These are phyloP conservation scores for Omphalotus guepiniiformis DNA, from an alignment of 768 basidiomycete species.

Conservation along the genomic window DNA sequence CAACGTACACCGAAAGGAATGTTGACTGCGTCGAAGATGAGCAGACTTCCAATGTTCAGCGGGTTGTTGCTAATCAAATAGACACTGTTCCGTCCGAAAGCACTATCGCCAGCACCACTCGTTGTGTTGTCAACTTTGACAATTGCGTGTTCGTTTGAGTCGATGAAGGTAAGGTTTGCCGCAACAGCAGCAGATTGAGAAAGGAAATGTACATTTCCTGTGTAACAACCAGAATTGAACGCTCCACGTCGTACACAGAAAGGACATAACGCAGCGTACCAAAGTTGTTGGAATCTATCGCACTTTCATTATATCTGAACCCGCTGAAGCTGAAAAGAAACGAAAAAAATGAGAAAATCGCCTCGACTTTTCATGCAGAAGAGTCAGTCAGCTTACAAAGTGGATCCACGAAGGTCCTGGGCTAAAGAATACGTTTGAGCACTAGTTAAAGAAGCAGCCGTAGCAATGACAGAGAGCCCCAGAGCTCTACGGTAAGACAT, in stretches of 20 bases:
- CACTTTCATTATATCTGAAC: conserved; percentile 9
- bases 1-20: conserved; percentile 13
- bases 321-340: conserved; percentile 3
- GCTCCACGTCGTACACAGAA: background rate
- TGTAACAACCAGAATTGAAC: background rate
- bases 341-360: background rate
- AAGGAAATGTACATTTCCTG: conserved; percentile 12
- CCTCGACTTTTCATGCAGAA: background rate
- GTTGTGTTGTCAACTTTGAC: conserved; percentile 21
- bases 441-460: background rate
- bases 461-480: background rate
- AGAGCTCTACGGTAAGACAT: background rate
- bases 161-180: conserved; percentile 13
- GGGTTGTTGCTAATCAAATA: conserved; percentile 1
- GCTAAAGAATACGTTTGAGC: conserved; percentile 4
- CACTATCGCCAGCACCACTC: conserved; percentile 3
- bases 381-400: background rate
- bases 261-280: too few relatives aligned
- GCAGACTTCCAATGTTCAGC: conserved; percentile 16
- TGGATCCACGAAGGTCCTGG: conserved; percentile 14
- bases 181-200: conserved; percentile 8
- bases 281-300: conserved; percentile 9
- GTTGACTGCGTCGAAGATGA: conserved; percentile 12
- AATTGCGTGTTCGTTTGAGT: conserved; percentile 16
- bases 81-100: conserved; percentile 6